phyloP scores from a whole-genome alignment of 441 rosid genomes.

The Populus hybrid region DNA sequence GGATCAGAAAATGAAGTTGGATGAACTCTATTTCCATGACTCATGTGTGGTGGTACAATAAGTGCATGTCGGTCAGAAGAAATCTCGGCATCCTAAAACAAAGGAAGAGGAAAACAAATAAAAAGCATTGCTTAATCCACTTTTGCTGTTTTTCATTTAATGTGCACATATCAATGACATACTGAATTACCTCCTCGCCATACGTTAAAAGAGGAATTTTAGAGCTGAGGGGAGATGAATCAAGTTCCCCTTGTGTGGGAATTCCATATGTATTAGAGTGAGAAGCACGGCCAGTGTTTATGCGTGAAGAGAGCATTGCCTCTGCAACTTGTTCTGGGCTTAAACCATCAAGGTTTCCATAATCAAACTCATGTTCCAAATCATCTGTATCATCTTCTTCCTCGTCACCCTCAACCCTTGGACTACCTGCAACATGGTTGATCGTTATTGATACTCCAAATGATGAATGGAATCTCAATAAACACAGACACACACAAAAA shows the following conservation, averaged over 20 bases:
- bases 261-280: conserved; percentile 28
- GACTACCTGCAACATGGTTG: conserved; percentile 47
- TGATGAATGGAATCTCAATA: not conserved
- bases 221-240: conserved; percentile 38
- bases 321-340: conserved; percentile 46
- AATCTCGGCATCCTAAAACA: conserved; percentile 52
- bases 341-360: conserved; percentile 31
- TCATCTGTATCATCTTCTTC: conserved; percentile 80
- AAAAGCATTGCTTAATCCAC: not conserved
- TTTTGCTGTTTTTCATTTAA: not conserved
- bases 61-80: conserved; percentile 64
- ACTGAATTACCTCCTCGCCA: conserved; percentile 47
- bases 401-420: conserved; percentile 80
- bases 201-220: conserved; percentile 62
- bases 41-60: conserved; percentile 43
- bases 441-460: not conserved
- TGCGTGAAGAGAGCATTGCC: conserved; percentile 43
- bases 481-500: conserved; percentile 54
- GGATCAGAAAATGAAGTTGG: conserved; percentile 54
- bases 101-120: not conserved
- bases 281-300: conserved; percentile 19
- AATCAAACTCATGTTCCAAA: conserved; percentile 68
- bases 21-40: conserved; percentile 42
- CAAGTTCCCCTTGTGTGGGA: conserved; percentile 41
- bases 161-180: conserved; percentile 81